Percentiles rank a stretch among this genome's conserved stretches.
Evolutionary conservation across 768 basidiomycete species (phyloP).

Genomic region (Astraeus odoratus): DNA sequence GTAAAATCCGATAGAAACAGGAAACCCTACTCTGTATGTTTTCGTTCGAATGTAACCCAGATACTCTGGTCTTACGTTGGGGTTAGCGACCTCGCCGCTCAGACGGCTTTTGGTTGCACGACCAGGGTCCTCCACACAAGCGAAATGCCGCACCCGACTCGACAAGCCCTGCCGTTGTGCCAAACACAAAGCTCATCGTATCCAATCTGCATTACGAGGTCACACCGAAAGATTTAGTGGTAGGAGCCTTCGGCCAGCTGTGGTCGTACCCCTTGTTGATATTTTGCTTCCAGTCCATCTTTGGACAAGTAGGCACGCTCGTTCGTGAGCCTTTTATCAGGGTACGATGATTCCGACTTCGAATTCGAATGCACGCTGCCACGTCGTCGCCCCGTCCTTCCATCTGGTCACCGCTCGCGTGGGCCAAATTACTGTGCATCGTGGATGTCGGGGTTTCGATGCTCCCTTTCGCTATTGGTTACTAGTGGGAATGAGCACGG

Average conservation of each 20-base stretch:
- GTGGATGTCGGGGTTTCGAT: constrained; percentile 26
- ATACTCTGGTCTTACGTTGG: constrained; percentile 6
- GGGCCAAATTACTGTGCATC: constrained; percentile 20
- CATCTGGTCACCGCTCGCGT: constrained; percentile 27
- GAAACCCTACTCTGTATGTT: constrained; percentile 39
- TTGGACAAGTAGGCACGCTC: constrained; percentile 89
- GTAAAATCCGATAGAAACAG: constrained; percentile 26
- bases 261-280: constrained; percentile 3
- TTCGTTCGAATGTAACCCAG: neutral
- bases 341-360: constrained; percentile 67
- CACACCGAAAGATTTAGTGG: constrained; percentile 80
- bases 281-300: constrained; percentile 57
- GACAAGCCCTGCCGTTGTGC: constrained; percentile 18
- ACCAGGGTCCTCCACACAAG: constrained; percentile 37
- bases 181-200: constrained; percentile 61
- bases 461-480: constrained; percentile 39
- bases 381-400: constrained; percentile 22
- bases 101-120: constrained; percentile 71
- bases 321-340: constrained; percentile 89
- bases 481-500: constrained; percentile 32
- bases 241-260: constrained; percentile 33
- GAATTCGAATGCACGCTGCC: constrained; percentile 32
- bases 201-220: constrained; percentile 91
- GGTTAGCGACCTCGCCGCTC: constrained; percentile 52
- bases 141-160: constrained; percentile 19